phyloP scores from a whole-genome alignment of 2,329 filamentous ascomycete species.

The Neophaeococcomyces mojaviensis region DNA sequence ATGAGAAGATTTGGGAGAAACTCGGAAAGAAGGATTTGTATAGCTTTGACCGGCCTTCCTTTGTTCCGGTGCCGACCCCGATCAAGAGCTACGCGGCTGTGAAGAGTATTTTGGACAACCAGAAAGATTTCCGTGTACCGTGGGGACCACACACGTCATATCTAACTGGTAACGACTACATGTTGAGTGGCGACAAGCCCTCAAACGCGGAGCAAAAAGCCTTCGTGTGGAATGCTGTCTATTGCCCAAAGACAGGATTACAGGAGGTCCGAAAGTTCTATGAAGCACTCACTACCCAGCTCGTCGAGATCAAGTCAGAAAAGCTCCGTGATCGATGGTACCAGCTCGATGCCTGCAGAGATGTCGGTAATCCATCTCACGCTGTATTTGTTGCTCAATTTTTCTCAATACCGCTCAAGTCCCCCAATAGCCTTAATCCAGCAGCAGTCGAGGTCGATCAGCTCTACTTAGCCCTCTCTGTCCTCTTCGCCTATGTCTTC shows the following conservation, averaged over 20 bases:
- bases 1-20: slow-evolving; percentile 35
- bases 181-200: slow-evolving; percentile 39
- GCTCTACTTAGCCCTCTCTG: slow-evolving; percentile 24
- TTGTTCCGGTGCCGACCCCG: slow-evolving; percentile 30
- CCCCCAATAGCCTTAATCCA: slow-evolving; percentile 17
- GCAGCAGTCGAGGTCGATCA: slow-evolving; percentile 21
- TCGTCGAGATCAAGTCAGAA: slow-evolving; percentile 26
- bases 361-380: slow-evolving; percentile 27
- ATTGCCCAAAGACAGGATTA: slow-evolving; percentile 39
- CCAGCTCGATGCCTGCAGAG: slow-evolving; percentile 26
- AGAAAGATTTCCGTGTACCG: slow-evolving; percentile 39
- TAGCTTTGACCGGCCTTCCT: slow-evolving; percentile 30
- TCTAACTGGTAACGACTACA: slow-evolving; percentile 38
- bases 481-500: slow-evolving; percentile 27
- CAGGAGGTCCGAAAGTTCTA: slow-evolving; percentile 41
- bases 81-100: slow-evolving; percentile 41
- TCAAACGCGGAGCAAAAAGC: slow-evolving; percentile 36
- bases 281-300: slow-evolving; percentile 36
- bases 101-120: slow-evolving; percentile 35
- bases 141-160: slow-evolving; percentile 33
- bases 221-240: slow-evolving; percentile 32
- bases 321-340: slow-evolving; percentile 26
- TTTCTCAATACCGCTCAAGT: slow-evolving; percentile 25
- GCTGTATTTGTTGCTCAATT: slow-evolving; percentile 25
- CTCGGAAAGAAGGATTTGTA: slow-evolving; percentile 37